A percentile compares a stretch with the other conserved stretches of the same genome.
Conservation (phyloP, 257 asterid genomes). For the Fraxinus excelsior region DNA sequence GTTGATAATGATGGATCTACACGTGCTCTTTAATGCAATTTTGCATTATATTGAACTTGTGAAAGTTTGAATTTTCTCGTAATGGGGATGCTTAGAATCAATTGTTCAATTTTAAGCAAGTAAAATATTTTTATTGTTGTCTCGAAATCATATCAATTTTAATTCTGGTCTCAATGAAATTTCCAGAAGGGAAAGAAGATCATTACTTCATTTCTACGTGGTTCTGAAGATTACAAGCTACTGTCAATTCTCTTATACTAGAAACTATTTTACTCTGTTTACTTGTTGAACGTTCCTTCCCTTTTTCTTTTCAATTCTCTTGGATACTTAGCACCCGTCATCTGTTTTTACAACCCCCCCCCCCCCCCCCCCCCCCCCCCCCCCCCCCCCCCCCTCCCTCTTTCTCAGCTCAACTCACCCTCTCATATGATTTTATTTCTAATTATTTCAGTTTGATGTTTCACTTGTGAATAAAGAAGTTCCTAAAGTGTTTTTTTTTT, state of each 20-base stretch:
- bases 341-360: neutral
- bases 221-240: neutral
- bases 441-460: neutral
- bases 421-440: neutral
- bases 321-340: neutral
- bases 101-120: neutral
- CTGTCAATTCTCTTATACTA: neutral
- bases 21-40: neutral
- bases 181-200: neutral
- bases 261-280: neutral
- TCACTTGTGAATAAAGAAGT: neutral
- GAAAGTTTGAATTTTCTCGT: neutral
- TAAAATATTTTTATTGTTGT: neutral
- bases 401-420: neutral
- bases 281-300: neutral
- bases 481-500: neutral
- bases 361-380: too few species aligned
- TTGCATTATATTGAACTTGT: neutral
- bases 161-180: neutral
- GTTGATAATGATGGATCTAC: too few species aligned
- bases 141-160: neutral
- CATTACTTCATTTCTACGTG: neutral
- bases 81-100: neutral
- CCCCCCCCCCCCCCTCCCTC: too few species aligned
- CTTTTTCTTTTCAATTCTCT: neutral